phyloP scores from a whole-genome alignment of 2,329 filamentous ascomycete genomes.

The Cordyceps militaris region DNA sequence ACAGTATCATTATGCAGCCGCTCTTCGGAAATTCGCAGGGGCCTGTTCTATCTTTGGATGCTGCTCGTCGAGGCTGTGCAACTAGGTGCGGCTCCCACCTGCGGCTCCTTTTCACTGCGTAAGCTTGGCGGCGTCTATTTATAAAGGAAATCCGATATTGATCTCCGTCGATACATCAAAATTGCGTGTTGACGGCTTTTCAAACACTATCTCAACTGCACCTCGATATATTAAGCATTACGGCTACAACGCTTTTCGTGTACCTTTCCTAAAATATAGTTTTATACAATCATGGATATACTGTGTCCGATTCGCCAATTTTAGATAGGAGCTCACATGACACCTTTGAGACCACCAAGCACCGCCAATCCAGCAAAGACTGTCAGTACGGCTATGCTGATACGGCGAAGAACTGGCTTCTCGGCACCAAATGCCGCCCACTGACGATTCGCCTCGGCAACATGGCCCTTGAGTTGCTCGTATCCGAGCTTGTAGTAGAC shows the following conservation, averaged over 20 bases:
- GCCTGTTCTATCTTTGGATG: conserved; percentile 8
- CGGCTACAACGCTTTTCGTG: background rate
- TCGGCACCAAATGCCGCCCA: conserved; percentile 71
- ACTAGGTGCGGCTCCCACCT: background rate
- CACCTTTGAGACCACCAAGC: background rate
- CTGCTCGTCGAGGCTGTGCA: conserved; percentile 3
- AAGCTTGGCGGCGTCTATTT: background rate
- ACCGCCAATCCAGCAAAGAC: background rate
- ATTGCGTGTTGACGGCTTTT: background rate
- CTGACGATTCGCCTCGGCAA: conserved; percentile 56
- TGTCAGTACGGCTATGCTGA: conserved; percentile 39
- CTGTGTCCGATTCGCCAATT: no score
- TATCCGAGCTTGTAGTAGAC: conserved; percentile 71
- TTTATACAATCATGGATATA: no score
- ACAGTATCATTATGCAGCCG: background rate
- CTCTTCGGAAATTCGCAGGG: background rate
- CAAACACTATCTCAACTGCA: background rate
- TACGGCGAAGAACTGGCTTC: conserved; percentile 61
- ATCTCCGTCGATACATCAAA: background rate
- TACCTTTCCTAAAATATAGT: background rate
- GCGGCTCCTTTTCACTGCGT: background rate
- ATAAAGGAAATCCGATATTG: background rate
- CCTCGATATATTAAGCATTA: background rate
- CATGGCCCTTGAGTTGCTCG: conserved; percentile 68
- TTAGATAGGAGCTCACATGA: background rate